Evolutionary conservation across 2,329 filamentous ascomycete species (phyloP), one percentile per base, ranked within the genome.

Genomic region (Aureobasidium vineae): DNA sequence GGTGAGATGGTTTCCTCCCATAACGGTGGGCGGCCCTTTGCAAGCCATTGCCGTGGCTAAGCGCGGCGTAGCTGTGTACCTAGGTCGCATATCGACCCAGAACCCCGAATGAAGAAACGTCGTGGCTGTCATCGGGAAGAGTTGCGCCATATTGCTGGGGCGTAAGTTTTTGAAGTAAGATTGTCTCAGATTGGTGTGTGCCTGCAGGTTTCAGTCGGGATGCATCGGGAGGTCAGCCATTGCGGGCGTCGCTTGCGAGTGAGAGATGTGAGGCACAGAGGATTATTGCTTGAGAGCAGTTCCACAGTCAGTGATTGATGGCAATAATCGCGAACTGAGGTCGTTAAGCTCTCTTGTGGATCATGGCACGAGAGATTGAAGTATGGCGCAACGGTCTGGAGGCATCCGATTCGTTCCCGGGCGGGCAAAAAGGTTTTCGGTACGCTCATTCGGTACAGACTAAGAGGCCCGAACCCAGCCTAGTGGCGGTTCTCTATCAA

Each of bases 401-500:
- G 38, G 31, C n/a, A 50, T 65, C 61, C 61, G 61, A 65, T 65
- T 65, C 61, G 61, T 65, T 65, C 61, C 61, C 61, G n/a, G 59
- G 40, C n/a, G 50, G 47, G 6, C 47, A 65, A 65, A 64, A 65
- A 65, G 61, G 61, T 65, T 65, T 63, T 53, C 47, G 60, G 60
- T 63, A 63, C 60, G 47, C 47, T 43, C 60, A 52, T 63, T 63
- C 60, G 60, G 60, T 63, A 63, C 47, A 63, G 60, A 36, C 60
- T 63, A 63, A 53, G 47, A 65, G 61, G 61, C 61, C 61, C 61
- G 61, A 54, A 52, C 61, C 61, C 61, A 65, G 61, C 61, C 61
- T 65, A 65, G 61, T 65, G 61, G 61, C 61, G 49, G 61, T 65
- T 65, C 61, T 49, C 61, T 65, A 65, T 65, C 61, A 54, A 64